These are phyloP conservation scores for Cardiospermum halicacabum DNA, from an alignment of 345 rosid species.

Conservation along the genomic window DNA sequence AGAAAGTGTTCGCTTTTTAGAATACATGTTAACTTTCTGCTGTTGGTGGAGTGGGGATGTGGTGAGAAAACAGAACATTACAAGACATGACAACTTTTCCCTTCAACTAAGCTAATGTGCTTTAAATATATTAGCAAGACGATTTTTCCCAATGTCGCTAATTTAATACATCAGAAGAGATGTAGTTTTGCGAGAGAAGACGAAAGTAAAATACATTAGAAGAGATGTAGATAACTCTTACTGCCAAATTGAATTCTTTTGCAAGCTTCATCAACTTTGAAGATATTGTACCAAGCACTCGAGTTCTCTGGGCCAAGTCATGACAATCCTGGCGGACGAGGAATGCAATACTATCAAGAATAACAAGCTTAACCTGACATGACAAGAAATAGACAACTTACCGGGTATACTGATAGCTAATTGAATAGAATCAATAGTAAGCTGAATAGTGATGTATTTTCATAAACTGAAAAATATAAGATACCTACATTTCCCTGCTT, in stretches of 20 bases:
- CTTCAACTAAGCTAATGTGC: not conserved
- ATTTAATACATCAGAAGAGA: not conserved
- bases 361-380: conserved; percentile 69
- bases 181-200: no score
- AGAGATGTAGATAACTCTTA: conserved; percentile 28
- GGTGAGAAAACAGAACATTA: not conserved
- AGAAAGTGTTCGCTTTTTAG: not conserved
- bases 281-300: conserved; percentile 73
- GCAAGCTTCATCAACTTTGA: conserved; percentile 89
- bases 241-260: conserved; percentile 72
- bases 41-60: not conserved
- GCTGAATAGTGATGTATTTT: not conserved
- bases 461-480: not conserved
- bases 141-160: not conserved
- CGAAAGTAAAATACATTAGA: no score
- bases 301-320: conserved; percentile 76
- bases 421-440: not conserved
- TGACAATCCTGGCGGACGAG: conserved; percentile 98
- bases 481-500: conserved; percentile 70
- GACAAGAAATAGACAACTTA: conserved; percentile 3
- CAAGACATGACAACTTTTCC: not conserved
- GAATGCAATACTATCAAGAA: conserved; percentile 85
- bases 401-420: not conserved
- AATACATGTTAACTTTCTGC: not conserved
- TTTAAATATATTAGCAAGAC: not conserved